These are phyloP conservation scores for Xylona heveae DNA, from an alignment of 495 filamentous ascomycete species.

Conservation along the genomic window DNA sequence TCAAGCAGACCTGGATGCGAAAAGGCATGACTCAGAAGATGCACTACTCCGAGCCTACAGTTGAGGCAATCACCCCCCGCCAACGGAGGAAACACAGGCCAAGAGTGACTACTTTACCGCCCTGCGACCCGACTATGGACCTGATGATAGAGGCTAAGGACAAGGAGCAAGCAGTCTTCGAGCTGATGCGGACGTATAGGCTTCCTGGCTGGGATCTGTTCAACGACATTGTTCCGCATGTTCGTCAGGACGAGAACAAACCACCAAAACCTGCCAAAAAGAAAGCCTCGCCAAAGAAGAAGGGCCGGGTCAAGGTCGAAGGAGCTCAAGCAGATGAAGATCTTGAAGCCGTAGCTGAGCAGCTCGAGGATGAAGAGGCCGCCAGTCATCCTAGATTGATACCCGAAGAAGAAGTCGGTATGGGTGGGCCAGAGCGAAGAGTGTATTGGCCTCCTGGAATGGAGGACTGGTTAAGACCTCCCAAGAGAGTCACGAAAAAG, in stretches of 20 bases:
- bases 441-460: slow-evolving; percentile 85
- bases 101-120: slow-evolving; percentile 56
- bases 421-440: slow-evolving; percentile 70
- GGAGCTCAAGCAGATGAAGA: slow-evolving; percentile 14
- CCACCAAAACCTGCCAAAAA: slow-evolving; percentile 25
- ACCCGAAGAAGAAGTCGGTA: slow-evolving; percentile 50
- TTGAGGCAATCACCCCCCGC: slow-evolving; percentile 48
- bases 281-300: slow-evolving; percentile 22
- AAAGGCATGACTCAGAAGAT: slow-evolving; percentile 87
- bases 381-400: slow-evolving; percentile 24
- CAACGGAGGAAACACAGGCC: slow-evolving; percentile 71
- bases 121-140: slow-evolving; percentile 65
- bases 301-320: background rate
- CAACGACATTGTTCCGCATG: slow-evolving; percentile 60
- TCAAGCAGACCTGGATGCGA: slow-evolving; percentile 63
- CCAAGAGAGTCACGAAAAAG: slow-evolving; percentile 45
- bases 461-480: slow-evolving; percentile 77
- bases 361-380: slow-evolving; percentile 22
- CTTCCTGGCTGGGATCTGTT: slow-evolving; percentile 56
- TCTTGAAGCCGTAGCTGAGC: slow-evolving; percentile 22
- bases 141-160: slow-evolving; percentile 98
- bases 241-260: slow-evolving; percentile 59
- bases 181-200: slow-evolving; percentile 73
- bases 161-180: slow-evolving; percentile 93
- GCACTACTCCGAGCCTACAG: slow-evolving; percentile 76